These are phyloP conservation scores for Acacia concinna DNA, from an alignment of 331 rosid genomes.

Conservation along the genomic window DNA sequence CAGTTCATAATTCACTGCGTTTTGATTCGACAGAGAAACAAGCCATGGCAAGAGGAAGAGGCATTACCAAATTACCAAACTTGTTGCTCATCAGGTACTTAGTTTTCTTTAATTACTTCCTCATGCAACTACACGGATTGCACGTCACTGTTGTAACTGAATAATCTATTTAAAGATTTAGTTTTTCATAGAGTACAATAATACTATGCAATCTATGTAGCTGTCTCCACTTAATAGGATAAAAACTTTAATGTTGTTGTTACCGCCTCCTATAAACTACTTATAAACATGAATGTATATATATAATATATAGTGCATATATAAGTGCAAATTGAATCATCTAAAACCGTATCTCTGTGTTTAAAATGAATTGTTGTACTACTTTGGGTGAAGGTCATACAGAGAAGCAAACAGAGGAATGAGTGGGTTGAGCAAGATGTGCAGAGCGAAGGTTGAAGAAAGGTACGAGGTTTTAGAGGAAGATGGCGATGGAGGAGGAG, in stretches of 20 bases:
- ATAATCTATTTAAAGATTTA: no score
- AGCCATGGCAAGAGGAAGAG: not conserved
- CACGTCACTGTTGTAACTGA: no score
- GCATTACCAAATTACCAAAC: not conserved
- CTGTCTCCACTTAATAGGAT: no score
- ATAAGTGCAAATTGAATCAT: not conserved
- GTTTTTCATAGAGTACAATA: no score
- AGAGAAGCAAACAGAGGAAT: slow-evolving; percentile 43
- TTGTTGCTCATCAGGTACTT: not conserved
- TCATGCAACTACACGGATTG: no score
- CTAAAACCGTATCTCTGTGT: not conserved
- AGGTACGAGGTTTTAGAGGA: not conserved
- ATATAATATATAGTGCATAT: no score
- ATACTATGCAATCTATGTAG: no score
- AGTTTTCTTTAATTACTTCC: not conserved
- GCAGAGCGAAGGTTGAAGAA: not conserved
- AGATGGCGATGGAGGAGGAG: not conserved
- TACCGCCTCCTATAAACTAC: no score
- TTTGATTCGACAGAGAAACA: not conserved
- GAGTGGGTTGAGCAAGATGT: slow-evolving; percentile 23
- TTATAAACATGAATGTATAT: no score
- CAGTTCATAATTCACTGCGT: not conserved
- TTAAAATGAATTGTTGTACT: not conserved
- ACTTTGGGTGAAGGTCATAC: slow-evolving; percentile 1
- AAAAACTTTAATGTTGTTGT: no score